Conservation (phyloP, 2,329 filamentous ascomycete species). For the Ambrosiella cleistominuta region DNA sequence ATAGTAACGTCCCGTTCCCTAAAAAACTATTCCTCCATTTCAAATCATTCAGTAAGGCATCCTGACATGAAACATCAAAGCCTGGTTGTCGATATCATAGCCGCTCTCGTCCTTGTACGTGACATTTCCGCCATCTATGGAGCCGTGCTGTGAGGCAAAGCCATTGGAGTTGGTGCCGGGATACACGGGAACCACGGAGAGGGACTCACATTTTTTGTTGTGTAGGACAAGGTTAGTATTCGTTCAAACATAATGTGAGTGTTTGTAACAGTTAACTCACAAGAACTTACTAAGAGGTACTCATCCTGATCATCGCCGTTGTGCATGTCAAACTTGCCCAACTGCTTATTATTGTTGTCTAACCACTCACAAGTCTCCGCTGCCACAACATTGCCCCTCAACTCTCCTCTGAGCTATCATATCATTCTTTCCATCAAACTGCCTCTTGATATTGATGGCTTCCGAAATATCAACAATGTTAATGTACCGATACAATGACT, state of each 20-base stretch:
- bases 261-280: neutral
- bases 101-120: constrained; percentile 39
- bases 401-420: constrained; percentile 19
- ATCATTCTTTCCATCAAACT: neutral
- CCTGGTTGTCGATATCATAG: constrained; percentile 42
- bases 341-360: constrained; percentile 49
- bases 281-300: constrained; percentile 27
- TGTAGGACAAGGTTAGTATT: neutral
- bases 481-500: constrained; percentile 47
- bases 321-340: constrained; percentile 47
- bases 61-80: constrained; percentile 42
- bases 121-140: constrained; percentile 38
- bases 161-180: constrained; percentile 36
- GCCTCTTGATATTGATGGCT: constrained; percentile 41
- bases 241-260: neutral
- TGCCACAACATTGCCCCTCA: constrained; percentile 36
- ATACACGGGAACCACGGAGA: constrained; percentile 44
- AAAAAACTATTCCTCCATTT: neutral
- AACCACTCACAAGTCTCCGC: constrained; percentile 46
- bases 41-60: constrained; percentile 15
- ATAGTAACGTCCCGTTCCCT: neutral
- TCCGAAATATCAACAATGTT: constrained; percentile 49
- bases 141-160: constrained; percentile 54
- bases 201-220: constrained; percentile 64
- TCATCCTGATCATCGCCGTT: constrained; percentile 47